These are phyloP conservation scores for Neoboletus subvelutipes DNA, from an alignment of 768 basidiomycete genomes.

Conservation along the genomic window DNA sequence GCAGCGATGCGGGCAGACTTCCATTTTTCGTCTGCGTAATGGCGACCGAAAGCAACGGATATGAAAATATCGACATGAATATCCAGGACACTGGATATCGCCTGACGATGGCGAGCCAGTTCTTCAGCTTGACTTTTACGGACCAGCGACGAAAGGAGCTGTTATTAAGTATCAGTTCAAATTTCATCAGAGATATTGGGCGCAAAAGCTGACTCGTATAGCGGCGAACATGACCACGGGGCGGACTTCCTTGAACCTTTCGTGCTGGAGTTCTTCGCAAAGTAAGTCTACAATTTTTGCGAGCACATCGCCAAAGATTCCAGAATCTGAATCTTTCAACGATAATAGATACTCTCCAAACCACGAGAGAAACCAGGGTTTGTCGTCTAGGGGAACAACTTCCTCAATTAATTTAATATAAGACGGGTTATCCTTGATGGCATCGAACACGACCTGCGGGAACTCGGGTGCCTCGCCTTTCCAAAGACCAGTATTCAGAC, in stretches of 20 bases:
- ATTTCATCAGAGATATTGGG: conserved; percentile 1
- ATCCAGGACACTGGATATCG: conserved; percentile 42
- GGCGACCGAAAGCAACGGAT: conserved; percentile 44
- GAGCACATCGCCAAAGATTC: conserved; percentile 62
- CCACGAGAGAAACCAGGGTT: conserved; percentile 59
- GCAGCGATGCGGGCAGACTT: conserved; percentile 38
- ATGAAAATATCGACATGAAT: conserved; percentile 52
- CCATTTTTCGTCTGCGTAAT: conserved; percentile 43
- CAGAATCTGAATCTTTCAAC: conserved; percentile 44
- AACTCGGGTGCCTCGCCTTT: conserved; percentile 65
- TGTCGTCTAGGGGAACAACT: conserved; percentile 32
- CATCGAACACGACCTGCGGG: conserved; percentile 76
- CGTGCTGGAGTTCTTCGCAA: conserved; percentile 80
- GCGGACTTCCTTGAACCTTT: conserved; percentile 59
- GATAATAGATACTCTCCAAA: conserved; percentile 61
- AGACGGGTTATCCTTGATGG: conserved; percentile 74
- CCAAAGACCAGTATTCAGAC: conserved; percentile 64
- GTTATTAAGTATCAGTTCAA: conserved; percentile 7
- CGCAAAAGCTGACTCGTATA: conserved; percentile 52
- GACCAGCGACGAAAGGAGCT: conserved; percentile 37
- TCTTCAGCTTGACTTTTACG: conserved; percentile 34
- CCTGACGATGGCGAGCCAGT: conserved; percentile 25
- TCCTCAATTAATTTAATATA: conserved; percentile 48
- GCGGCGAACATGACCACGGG: conserved; percentile 61
- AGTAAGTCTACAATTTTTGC: conserved; percentile 72